Evolutionary conservation across 2,329 filamentous ascomycete species (phyloP), one percentile per base, ranked within the genome.

Genomic region (Botryosphaeria dothidea): DNA sequence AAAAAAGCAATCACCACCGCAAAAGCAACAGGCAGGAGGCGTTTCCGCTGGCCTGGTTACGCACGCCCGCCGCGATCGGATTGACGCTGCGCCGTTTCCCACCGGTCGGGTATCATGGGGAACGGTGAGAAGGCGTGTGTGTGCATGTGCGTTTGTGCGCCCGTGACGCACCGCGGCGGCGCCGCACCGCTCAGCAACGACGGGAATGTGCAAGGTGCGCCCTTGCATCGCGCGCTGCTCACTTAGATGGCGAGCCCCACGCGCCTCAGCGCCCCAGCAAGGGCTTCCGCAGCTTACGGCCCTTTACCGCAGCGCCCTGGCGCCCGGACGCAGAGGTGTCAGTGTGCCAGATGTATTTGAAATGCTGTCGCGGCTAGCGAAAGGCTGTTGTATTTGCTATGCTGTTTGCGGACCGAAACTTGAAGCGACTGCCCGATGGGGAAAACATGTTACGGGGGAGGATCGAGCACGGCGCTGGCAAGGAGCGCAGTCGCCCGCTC

Each of bases 341-440:
- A 49, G 58, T 49, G 58, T 49, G n/a, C 45, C 31, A 31, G 58
- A 27, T 19, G 58, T 62, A 62, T 62, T 62, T 62, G 23, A 62
- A 62, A 62, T 62, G 58, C 58, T 62, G 45, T 41, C 45, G 58
- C 46, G 56, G 45, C 58, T 62, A 62, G 46, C 45, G 46, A 62
- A 57, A 29, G 45, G 31, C 19, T 49, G 54, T 3, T 51, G 27
- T 25, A 29, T 49, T 41, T 49, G 58, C 58, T 8, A 27, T 51
- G 45, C 58, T 51, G 58, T 43, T 62, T 62, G 58, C 58, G 58
- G 58, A 62, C 58, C 58, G 45, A 62, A 51, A 62, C 58, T 45
- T 62, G 58, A 49, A 45, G 15, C 58, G 58, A 8, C 3, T 5
- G 45, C 45, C 58, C 45, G 45, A 62, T 38, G 8, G 15, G 57